These are phyloP conservation scores for Acanthamoeba healyi DNA, from an alignment of 208 protist genomes.

Conservation along the genomic window DNA sequence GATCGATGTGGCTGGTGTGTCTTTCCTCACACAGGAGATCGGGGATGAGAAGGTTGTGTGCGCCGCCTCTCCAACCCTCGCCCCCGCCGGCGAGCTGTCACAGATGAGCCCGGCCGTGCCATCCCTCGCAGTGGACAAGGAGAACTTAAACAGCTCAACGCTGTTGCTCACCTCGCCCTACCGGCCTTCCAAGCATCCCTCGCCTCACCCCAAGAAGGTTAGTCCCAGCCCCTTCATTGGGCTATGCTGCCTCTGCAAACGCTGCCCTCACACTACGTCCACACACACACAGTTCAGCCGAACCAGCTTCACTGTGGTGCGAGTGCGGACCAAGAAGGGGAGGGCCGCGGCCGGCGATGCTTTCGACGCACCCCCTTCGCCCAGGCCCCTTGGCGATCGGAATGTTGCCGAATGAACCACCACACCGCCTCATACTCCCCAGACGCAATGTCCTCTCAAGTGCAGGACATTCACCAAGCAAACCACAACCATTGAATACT, in stretches of 20 bases:
- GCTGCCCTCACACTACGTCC: too few relatives aligned
- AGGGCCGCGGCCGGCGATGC: neutral
- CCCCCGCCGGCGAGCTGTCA: neutral
- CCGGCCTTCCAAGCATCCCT: constrained; percentile 24
- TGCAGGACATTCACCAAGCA: neutral
- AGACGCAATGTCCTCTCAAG: neutral
- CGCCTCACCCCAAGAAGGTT: constrained; percentile 52
- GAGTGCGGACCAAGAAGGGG: constrained; percentile 47
- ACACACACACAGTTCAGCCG: neutral
- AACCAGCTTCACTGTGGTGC: constrained; percentile 48
- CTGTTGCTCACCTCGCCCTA: constrained; percentile 29
- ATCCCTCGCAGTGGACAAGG: neutral
- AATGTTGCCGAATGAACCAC: neutral
- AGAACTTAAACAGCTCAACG: constrained; percentile 8
- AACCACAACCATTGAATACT: too few relatives aligned
- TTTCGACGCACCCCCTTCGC: neutral
- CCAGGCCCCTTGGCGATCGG: neutral
- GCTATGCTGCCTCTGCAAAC: too few relatives aligned
- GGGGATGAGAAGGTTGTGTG: constrained; percentile 18
- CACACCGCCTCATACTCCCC: neutral
- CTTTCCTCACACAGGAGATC: neutral
- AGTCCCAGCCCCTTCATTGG: too few relatives aligned
- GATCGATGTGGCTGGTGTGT: too few relatives aligned
- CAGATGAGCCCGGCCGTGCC: constrained; percentile 21
- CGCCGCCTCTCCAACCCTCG: neutral